Evolutionary conservation across 495 filamentous ascomycete species (phyloP).

Genomic region (Schizothecium vesticola): DNA sequence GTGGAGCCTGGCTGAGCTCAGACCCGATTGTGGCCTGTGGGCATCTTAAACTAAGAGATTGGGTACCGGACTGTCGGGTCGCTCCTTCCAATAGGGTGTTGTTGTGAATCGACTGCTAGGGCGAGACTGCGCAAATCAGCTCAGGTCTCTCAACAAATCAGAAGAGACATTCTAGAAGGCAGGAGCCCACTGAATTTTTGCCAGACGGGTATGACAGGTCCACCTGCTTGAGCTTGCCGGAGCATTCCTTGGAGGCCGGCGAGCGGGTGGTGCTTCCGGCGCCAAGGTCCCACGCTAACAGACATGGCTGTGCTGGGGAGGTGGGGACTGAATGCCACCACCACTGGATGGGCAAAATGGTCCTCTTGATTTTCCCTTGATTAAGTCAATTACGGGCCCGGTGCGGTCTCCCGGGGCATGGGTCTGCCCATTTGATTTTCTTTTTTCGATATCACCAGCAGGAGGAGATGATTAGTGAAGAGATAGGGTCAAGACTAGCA

Average conservation of each 20-base stretch:
- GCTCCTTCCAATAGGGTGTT: not conserved
- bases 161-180: not conserved
- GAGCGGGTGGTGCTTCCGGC: not conserved
- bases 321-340: not conserved
- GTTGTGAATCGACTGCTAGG: not conserved
- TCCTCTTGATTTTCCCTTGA: not conserved
- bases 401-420: not conserved
- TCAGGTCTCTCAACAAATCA: not conserved
- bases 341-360: not conserved
- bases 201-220: not conserved
- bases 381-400: not conserved
- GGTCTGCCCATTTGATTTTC: not conserved
- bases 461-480: not conserved
- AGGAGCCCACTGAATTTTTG: not conserved
- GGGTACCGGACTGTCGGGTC: not conserved
- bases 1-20: not conserved
- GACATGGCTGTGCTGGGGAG: not conserved
- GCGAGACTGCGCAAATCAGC: not conserved
- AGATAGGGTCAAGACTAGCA: not conserved
- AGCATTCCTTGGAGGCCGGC: not conserved
- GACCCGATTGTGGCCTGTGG: not conserved
- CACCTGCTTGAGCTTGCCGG: not conserved
- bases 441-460: not conserved
- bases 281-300: not conserved
- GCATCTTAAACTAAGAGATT: not conserved